These are phyloP conservation scores for Datura wrightii DNA, from an alignment of 257 asterid species.

Conservation along the genomic window DNA sequence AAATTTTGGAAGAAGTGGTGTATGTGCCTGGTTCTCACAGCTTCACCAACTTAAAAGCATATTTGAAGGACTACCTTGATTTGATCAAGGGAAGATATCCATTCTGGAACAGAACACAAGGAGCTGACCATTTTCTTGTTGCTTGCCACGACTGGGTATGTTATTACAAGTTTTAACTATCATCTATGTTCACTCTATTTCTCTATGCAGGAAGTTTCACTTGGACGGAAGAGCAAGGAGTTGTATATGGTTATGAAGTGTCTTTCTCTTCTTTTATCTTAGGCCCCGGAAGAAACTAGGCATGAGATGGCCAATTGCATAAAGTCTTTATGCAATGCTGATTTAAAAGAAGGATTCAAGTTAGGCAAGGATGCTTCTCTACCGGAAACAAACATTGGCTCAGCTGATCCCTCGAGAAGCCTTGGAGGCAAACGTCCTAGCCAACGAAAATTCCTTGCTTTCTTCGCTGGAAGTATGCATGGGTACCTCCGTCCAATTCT, in stretches of 20 bases:
- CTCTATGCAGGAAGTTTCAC: neutral
- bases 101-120: conserved; percentile 70
- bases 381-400: conserved; percentile 59
- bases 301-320: conserved; percentile 66
- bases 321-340: conserved; percentile 75
- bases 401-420: conserved; percentile 46
- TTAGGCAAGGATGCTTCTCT: conserved; percentile 70
- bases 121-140: conserved; percentile 78
- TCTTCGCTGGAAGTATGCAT: conserved; percentile 81
- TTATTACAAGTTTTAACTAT: neutral
- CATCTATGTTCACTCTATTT: neutral
- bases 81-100: conserved; percentile 54
- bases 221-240: neutral
- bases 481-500: conserved; percentile 75
- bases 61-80: conserved; percentile 57
- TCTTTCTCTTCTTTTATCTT: neutral
- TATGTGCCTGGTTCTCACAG: conserved; percentile 71
- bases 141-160: conserved; percentile 94
- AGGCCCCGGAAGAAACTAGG: conserved; percentile 84
- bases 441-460: conserved; percentile 62
- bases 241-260: neutral
- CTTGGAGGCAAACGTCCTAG: conserved; percentile 66
- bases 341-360: conserved; percentile 58
- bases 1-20: conserved; percentile 49
- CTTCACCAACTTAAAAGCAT: conserved; percentile 51